These are phyloP conservation scores for Arabis alpina DNA, from an alignment of 345 rosid genomes.

Conservation along the genomic window DNA sequence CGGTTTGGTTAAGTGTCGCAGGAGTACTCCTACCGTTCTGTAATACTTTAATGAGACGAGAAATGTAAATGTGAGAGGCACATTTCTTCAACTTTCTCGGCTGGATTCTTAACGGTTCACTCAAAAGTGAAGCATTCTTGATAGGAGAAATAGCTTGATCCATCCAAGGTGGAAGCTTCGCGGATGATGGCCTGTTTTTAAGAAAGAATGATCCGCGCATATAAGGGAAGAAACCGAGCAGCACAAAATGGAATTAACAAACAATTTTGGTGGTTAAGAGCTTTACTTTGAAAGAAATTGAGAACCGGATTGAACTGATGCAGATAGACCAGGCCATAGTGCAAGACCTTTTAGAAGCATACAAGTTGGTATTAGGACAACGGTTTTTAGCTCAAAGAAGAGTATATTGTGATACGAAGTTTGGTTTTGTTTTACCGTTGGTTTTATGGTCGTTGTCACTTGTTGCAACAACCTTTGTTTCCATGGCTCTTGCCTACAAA, in stretches of 20 bases:
- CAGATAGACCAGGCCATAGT: slow-evolving; percentile 64
- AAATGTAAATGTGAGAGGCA: slow-evolving; percentile 67
- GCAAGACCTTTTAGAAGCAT: slow-evolving; percentile 47
- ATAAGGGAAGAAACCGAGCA: slow-evolving; percentile 17
- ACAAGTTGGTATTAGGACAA: not conserved
- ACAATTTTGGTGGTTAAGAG: slow-evolving; percentile 10
- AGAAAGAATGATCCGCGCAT: slow-evolving; percentile 16
- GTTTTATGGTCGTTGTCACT: slow-evolving; percentile 38
- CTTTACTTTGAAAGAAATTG: slow-evolving; percentile 52
- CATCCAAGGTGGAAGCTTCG: slow-evolving; percentile 64
- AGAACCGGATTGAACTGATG: slow-evolving; percentile 41
- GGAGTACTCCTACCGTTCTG: slow-evolving; percentile 50
- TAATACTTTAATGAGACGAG: slow-evolving; percentile 57
- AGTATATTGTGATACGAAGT: not conserved
- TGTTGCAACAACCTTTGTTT: slow-evolving; percentile 44
- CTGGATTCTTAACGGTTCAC: slow-evolving; percentile 45
- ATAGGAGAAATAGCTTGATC: slow-evolving; percentile 45
- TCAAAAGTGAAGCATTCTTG: slow-evolving; percentile 42
- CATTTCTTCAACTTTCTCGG: slow-evolving; percentile 62
- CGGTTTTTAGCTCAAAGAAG: not conserved
- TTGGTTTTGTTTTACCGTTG: slow-evolving; percentile 46
- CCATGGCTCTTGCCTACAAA: slow-evolving; percentile 29
- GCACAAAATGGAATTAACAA: not conserved
- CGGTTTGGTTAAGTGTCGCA: slow-evolving; percentile 30
- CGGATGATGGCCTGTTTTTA: slow-evolving; percentile 50